phyloP scores from a whole-genome alignment of 192 early-diverging fungal species.

The Rhizophagus sp. region DNA sequence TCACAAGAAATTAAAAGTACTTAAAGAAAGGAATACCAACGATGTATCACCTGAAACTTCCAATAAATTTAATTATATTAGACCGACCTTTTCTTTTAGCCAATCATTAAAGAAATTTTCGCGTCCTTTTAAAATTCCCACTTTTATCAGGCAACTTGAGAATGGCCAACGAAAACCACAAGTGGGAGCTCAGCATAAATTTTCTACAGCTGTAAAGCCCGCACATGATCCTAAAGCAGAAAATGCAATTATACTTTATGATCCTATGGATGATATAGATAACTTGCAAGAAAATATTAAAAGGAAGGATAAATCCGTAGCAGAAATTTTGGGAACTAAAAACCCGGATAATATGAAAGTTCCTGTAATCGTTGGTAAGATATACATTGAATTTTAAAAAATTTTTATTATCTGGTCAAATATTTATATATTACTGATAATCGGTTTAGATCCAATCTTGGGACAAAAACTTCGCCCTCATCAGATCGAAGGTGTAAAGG shows the following conservation, averaged over 20 bases:
- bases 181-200: slow-evolving; percentile 21
- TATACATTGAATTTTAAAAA: neutral
- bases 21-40: neutral
- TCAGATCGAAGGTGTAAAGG: slow-evolving; percentile 90
- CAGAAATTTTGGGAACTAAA: slow-evolving; percentile 54
- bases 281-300: slow-evolving; percentile 33
- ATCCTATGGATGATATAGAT: slow-evolving; percentile 56
- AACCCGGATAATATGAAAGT: slow-evolving; percentile 53
- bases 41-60: neutral
- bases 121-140: slow-evolving; percentile 42
- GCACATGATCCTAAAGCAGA: slow-evolving; percentile 83
- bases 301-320: slow-evolving; percentile 50
- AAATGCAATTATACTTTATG: slow-evolving; percentile 84
- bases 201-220: slow-evolving; percentile 50
- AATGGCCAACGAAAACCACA: slow-evolving; percentile 2
- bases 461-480: slow-evolving; percentile 88
- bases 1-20: neutral
- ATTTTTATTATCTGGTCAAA: neutral
- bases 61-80: neutral
- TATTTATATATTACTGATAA: neutral
- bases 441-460: slow-evolving; percentile 75
- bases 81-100: too few species aligned
- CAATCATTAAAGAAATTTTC: neutral
- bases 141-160: slow-evolving; percentile 35
- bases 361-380: slow-evolving; percentile 65